These are phyloP conservation scores for Lactarius hengduanensis DNA, from an alignment of 768 basidiomycete genomes.

Conservation along the genomic window DNA sequence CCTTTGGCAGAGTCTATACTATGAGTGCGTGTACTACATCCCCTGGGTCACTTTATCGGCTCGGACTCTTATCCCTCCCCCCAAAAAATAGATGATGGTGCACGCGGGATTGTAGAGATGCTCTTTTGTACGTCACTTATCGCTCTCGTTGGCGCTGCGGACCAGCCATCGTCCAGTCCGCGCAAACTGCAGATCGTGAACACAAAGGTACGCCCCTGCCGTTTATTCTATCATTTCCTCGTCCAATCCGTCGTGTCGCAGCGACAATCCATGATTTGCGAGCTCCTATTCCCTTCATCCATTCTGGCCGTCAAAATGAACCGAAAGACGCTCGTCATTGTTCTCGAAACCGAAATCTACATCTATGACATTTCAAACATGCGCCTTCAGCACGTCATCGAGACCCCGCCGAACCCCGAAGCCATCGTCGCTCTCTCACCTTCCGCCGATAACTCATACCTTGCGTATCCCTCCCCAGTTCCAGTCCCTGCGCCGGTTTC, in stretches of 20 bases:
- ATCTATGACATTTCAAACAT: conserved; percentile 99
- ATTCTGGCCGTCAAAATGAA: conserved; percentile 98
- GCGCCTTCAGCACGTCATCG: conserved; percentile 95
- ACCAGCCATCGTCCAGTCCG: conserved; percentile 87
- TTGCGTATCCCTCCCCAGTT: conserved; percentile 94
- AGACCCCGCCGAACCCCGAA: conserved; percentile 94
- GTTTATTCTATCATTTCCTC: no score
- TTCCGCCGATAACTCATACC: conserved; percentile 87
- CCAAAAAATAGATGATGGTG: conserved; percentile 73
- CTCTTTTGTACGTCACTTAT: conserved; percentile 98
- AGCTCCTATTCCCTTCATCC: conserved; percentile 93
- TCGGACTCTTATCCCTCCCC: conserved; percentile 5
- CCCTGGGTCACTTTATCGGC: neutral
- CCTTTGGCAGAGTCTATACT: conserved; percentile 93
- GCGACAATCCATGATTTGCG: conserved; percentile 98
- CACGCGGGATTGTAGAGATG: conserved; percentile 98
- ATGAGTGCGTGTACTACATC: conserved; percentile 66
- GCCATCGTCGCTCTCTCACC: conserved; percentile 95
- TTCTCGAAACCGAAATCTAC: conserved; percentile 97
- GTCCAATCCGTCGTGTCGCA: neutral
- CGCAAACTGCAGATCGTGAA: conserved; percentile 97
- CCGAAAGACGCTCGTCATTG: conserved; percentile 92
- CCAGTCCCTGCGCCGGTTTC: conserved; percentile 67
- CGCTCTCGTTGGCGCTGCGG: conserved; percentile 93
- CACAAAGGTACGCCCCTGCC: conserved; percentile 70